Evolutionary conservation across 2,329 filamentous ascomycete species (phyloP).

Genomic region (Macrophomina pseudophaseolina): DNA sequence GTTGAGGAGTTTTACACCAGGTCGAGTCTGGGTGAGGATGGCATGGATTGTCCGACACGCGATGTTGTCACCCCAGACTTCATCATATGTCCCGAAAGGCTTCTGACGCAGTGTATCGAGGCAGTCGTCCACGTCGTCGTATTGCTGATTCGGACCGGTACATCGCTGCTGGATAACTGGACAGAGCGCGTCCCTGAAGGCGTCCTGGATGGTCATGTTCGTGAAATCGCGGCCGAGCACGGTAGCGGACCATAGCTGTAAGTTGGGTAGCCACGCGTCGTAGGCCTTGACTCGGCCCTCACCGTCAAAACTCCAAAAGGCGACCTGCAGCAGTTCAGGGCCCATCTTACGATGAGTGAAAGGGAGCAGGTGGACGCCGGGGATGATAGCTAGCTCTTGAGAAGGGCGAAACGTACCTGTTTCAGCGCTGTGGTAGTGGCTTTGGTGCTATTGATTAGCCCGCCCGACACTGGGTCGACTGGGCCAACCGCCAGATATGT

Average conservation of each 20-base stretch:
- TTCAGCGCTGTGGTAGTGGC: not conserved
- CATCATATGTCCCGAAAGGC: slow-evolving; percentile 48
- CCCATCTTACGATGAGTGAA: no score
- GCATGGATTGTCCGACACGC: slow-evolving; percentile 51
- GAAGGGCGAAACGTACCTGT: not conserved
- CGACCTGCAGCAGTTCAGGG: not conserved
- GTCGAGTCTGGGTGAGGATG: slow-evolving; percentile 39
- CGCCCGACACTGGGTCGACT: not conserved
- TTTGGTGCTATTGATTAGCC: not conserved
- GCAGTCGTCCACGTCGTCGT: slow-evolving; percentile 42
- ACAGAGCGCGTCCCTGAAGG: slow-evolving; percentile 36
- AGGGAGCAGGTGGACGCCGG: no score
- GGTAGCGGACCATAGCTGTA: slow-evolving; percentile 44
- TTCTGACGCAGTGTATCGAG: slow-evolving; percentile 40
- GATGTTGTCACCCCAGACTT: slow-evolving; percentile 53
- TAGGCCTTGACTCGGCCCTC: not conserved
- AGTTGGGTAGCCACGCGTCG: slow-evolving; percentile 31
- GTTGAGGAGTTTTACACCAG: slow-evolving; percentile 28
- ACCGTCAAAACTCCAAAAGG: not conserved
- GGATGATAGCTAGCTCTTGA: no score
- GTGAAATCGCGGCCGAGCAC: slow-evolving; percentile 35
- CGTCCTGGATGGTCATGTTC: slow-evolving; percentile 32
- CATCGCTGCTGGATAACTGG: slow-evolving; percentile 42
- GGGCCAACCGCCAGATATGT: slow-evolving; percentile 39
- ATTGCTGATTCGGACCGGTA: slow-evolving; percentile 45